A percentile compares a stretch with the other conserved stretches of the same genome.
phyloP scores from a whole-genome alignment of 2,329 filamentous ascomycete species.

The Exserohilum turcica region DNA sequence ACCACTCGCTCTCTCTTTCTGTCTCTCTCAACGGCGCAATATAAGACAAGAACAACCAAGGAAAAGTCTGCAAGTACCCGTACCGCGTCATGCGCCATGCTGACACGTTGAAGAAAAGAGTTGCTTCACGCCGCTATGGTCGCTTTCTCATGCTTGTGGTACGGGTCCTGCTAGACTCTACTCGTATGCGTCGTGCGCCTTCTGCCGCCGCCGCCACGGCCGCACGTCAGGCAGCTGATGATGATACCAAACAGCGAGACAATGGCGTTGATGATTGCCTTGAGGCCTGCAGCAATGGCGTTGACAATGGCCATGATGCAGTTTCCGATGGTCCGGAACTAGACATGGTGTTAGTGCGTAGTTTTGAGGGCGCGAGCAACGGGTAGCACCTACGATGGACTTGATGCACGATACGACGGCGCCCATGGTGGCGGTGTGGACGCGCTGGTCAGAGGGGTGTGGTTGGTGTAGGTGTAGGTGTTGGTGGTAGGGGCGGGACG shows the following conservation, averaged over 20 bases:
- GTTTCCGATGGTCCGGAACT: conserved; percentile 55
- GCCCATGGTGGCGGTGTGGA: conserved; percentile 66
- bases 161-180: conserved; percentile 44
- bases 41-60: neutral
- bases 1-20: neutral
- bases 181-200: conserved; percentile 44
- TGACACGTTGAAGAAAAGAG: neutral
- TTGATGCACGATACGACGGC: conserved; percentile 73
- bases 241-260: conserved; percentile 56
- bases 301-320: conserved; percentile 55
- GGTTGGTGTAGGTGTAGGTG: too few relatives aligned
- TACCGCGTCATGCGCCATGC: conserved; percentile 12
- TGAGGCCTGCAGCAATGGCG: conserved; percentile 53
- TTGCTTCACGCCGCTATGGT: conserved; percentile 1
- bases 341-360: conserved; percentile 19
- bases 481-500: too few relatives aligned
- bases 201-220: conserved; percentile 49
- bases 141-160: neutral
- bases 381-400: conserved; percentile 61
- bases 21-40: too few relatives aligned
- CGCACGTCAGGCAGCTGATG: conserved; percentile 57
- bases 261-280: conserved; percentile 56
- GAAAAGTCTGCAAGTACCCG: conserved; percentile 2
- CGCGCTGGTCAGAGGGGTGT: too few relatives aligned
- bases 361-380: neutral